A percentile compares a stretch with the other conserved stretches of the same genome.
These are phyloP conservation scores for Calocybe cyanea DNA, from an alignment of 768 basidiomycete species.

Conservation along the genomic window DNA sequence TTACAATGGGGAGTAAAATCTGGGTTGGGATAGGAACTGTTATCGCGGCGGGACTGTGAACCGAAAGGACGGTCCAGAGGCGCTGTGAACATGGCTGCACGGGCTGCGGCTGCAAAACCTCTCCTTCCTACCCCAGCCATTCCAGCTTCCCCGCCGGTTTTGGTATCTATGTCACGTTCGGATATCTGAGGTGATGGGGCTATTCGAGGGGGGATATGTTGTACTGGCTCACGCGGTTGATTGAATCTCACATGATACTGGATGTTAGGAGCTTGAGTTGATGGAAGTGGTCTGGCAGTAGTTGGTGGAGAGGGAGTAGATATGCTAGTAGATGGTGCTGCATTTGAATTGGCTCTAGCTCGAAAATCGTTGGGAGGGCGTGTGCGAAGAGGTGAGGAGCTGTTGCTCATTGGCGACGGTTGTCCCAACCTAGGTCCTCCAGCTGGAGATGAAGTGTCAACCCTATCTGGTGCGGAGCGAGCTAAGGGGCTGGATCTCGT, in stretches of 20 bases:
- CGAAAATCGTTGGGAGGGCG: constrained; percentile 20
- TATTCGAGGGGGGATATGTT: constrained; percentile 8
- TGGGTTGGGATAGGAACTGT: constrained; percentile 45
- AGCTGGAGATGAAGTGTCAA: constrained; percentile 14
- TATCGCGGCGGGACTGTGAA: constrained; percentile 24
- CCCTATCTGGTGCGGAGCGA: constrained; percentile 16
- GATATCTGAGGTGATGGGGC: constrained; percentile 12
- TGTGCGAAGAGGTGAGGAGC: constrained; percentile 20
- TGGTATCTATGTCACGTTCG: constrained; percentile 57
- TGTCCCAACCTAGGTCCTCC: constrained; percentile 15
- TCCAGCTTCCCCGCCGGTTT: constrained; percentile 69
- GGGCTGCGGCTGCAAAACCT: constrained; percentile 77
- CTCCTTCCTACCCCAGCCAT: constrained; percentile 91
- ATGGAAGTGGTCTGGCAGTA: constrained; percentile 12
- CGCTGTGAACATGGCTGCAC: constrained; percentile 39
- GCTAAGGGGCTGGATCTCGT: constrained; percentile 35
- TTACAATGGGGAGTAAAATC: constrained; percentile 34
- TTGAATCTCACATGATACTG: constrained; percentile 2
- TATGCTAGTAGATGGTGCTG: constrained; percentile 5
- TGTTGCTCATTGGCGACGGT: constrained; percentile 10
- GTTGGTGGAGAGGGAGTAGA: constrained; percentile 9
- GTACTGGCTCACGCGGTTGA: constrained; percentile 5
- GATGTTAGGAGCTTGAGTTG: constrained; percentile 5
- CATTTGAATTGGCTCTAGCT: constrained; percentile 18
- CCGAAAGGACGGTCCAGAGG: constrained; percentile 13